These are phyloP conservation scores for Trifolium repens DNA, from an alignment of 306 rosid species.

Conservation along the genomic window DNA sequence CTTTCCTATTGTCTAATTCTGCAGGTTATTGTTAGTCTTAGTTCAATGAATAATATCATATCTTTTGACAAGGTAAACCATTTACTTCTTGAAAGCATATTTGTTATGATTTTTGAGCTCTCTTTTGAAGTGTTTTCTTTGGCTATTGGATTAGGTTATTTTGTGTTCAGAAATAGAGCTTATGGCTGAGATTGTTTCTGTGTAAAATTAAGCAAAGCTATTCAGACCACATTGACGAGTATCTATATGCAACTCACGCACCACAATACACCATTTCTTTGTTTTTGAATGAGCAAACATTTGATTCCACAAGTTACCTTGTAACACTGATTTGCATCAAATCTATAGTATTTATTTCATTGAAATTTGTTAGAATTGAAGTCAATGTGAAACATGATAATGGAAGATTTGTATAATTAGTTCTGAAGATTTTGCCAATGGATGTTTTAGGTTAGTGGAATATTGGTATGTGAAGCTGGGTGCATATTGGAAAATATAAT, in stretches of 20 bases:
- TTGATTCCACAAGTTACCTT: conserved; percentile 17
- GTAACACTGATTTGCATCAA: conserved; percentile 18
- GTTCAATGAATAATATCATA: conserved; percentile 74
- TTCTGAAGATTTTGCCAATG: conserved; percentile 43
- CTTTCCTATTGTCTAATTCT: conserved; percentile 46
- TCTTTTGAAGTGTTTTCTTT: conserved; percentile 17
- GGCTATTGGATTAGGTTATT: conserved; percentile 34
- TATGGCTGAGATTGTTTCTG: conserved; percentile 24
- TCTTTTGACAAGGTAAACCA: conserved; percentile 83
- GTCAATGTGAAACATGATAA: conserved; percentile 23
- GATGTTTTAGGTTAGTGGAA: conserved; percentile 85
- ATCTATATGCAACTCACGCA: neutral
- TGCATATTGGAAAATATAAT: conserved; percentile 91
- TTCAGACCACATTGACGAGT: neutral
- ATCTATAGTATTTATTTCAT: conserved; percentile 11
- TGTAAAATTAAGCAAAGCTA: conserved; percentile 5
- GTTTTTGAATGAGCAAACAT: neutral
- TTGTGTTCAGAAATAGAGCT: conserved; percentile 17
- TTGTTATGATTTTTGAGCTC: conserved; percentile 17
- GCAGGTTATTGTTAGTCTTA: conserved; percentile 85
- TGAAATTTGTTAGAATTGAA: conserved; percentile 14
- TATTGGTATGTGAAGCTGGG: conserved; percentile 96
- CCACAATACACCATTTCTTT: conserved; percentile 6
- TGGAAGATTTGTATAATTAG: conserved; percentile 15
- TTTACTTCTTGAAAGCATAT: conserved; percentile 40